Conservation (phyloP, 2,329 filamentous ascomycete genomes). For the Clonostachys solani region DNA sequence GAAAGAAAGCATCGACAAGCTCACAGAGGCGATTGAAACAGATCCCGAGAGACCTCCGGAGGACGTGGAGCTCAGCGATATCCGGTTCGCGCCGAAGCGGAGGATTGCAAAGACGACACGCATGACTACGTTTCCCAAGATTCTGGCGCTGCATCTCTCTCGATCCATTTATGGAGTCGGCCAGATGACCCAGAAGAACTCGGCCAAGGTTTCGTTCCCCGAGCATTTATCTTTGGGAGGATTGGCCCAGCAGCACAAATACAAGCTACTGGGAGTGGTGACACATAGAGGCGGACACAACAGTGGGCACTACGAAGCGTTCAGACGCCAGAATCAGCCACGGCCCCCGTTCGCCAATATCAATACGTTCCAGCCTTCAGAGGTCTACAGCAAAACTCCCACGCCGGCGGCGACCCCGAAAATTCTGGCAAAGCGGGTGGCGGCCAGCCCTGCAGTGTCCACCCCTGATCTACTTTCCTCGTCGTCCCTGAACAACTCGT, state of each 20-base stretch:
- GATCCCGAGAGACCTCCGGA: constrained; percentile 77
- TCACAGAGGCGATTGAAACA: constrained; percentile 67
- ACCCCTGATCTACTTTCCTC: constrained; percentile 41
- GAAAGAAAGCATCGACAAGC: constrained; percentile 55
- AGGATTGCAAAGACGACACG: constrained; percentile 84
- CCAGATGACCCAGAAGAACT: constrained; percentile 82
- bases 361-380: constrained; percentile 71
- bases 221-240: constrained; percentile 81
- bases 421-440: constrained; percentile 24
- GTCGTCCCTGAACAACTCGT: constrained; percentile 21
- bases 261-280: constrained; percentile 81
- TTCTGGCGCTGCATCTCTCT: constrained; percentile 88
- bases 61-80: constrained; percentile 69
- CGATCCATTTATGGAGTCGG: constrained; percentile 84
- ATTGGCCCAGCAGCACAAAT: constrained; percentile 71
- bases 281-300: constrained; percentile 95
- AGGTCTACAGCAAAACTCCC: constrained; percentile 64
- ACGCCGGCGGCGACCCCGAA: constrained; percentile 46
- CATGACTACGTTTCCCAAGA: constrained; percentile 81
- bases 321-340: constrained; percentile 77
- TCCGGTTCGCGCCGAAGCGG: constrained; percentile 69
- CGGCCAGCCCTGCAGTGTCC: constrained; percentile 37
- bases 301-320: constrained; percentile 96
- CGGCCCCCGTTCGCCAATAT: constrained; percentile 74
- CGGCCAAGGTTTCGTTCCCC: constrained; percentile 89